phyloP scores from a whole-genome alignment of 2,329 filamentous ascomycete genomes.

The Penicillium sclerotigenum region DNA sequence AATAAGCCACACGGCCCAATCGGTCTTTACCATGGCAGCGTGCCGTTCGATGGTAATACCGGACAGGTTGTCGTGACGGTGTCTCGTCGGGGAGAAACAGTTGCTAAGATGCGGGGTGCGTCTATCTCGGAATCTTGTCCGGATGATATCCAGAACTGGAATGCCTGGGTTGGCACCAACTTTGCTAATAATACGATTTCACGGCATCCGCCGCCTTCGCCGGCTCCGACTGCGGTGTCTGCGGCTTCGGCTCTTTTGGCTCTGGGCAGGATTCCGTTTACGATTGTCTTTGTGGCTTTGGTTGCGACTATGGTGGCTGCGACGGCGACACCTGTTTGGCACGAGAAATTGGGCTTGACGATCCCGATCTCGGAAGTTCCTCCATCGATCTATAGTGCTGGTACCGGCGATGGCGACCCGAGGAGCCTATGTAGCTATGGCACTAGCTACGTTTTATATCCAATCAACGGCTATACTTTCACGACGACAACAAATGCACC shows the following conservation, averaged over 20 bases:
- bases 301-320: conserved; percentile 7
- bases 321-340: background rate
- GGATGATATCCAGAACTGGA: conserved; percentile 5
- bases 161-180: conserved; percentile 8
- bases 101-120: conserved; percentile 5
- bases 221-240: background rate
- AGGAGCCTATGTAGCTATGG: background rate
- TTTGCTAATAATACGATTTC: background rate
- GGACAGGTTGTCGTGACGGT: conserved; percentile 2
- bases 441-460: background rate
- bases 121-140: background rate
- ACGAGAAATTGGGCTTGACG: background rate
- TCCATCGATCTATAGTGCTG: background rate
- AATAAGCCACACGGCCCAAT: background rate
- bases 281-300: conserved; percentile 1
- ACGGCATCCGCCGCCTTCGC: background rate
- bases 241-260: background rate
- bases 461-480: background rate
- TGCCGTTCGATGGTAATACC: conserved; percentile 3
- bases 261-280: background rate
- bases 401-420: no score
- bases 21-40: conserved; percentile 7
- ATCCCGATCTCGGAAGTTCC: background rate
- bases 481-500: background rate
- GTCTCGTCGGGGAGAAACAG: background rate